phyloP scores from a whole-genome alignment of 176 grass and related monocot species.

The Pontederia crassipes region DNA sequence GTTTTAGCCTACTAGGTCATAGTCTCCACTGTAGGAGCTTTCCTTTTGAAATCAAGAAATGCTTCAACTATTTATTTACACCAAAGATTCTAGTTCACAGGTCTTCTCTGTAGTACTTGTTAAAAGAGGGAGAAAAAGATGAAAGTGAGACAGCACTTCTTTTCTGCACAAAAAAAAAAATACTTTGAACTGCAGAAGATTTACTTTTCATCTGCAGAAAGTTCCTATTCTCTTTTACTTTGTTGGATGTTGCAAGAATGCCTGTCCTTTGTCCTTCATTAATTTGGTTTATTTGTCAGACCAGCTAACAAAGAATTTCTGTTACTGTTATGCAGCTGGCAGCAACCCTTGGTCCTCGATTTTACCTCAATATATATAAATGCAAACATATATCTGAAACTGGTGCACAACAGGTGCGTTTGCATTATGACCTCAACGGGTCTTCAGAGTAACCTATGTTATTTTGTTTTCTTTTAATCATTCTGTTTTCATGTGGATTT shows the following conservation, averaged over 20 bases:
- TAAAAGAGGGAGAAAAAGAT: no score
- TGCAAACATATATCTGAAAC: conserved; percentile 99
- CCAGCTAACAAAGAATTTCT: no score
- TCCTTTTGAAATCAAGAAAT: no score
- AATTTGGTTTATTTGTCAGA: neutral
- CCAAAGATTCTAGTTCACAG: no score
- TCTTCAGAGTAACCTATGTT: neutral
- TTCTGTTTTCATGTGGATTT: neutral
- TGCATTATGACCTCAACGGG: neutral
- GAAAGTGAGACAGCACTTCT: no score
- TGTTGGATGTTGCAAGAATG: neutral
- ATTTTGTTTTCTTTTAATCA: neutral
- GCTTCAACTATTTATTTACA: no score
- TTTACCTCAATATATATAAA: conserved; percentile 99
- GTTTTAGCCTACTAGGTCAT: no score
- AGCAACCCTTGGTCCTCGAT: conserved; percentile 91
- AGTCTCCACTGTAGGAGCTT: no score
- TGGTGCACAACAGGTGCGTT: conserved; percentile 78
- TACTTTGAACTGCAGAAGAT: no score
- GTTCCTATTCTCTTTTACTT: neutral
- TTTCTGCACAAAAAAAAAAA: no score
- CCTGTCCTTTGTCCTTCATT: neutral
- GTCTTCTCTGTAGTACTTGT: no score
- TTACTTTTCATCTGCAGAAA: no score
- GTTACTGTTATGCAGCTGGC: conserved; percentile 58